A percentile compares a stretch with the other conserved stretches of the same genome.
These are phyloP conservation scores for Mortierella antarctica DNA, from an alignment of 192 early-diverging fungal species.

Conservation along the genomic window DNA sequence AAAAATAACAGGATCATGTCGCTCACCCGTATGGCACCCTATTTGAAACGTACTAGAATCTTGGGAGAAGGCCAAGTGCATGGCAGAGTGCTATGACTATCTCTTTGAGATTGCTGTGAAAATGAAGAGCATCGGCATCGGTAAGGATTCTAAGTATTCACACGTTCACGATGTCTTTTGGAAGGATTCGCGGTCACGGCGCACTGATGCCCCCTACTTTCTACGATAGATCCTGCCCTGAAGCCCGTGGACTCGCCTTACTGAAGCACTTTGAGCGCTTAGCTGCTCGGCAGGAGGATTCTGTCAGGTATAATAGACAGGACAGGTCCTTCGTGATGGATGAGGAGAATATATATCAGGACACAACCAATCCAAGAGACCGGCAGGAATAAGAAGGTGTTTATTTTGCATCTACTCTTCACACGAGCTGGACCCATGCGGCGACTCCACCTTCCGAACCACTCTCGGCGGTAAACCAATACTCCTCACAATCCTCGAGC, in stretches of 20 bases:
- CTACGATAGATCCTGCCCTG: constrained; percentile 28
- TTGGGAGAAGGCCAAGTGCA: constrained; percentile 98
- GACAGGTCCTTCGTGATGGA: no score
- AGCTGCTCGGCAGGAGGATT: no score
- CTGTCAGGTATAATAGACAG: no score
- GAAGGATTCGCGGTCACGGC: neutral
- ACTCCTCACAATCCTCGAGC: constrained; percentile 83
- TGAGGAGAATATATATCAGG: no score
- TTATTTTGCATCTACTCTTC: neutral
- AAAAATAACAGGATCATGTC: neutral
- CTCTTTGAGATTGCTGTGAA: constrained; percentile 96
- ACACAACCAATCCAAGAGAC: no score
- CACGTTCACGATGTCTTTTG: no score
- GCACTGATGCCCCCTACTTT: neutral
- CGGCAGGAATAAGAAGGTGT: neutral
- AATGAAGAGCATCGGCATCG: constrained; percentile 88
- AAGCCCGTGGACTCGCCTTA: constrained; percentile 30
- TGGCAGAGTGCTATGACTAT: constrained; percentile 99
- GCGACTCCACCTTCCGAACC: constrained; percentile 38
- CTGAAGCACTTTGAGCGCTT: neutral
- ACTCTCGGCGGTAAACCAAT: constrained; percentile 52
- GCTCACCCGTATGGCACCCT: neutral
- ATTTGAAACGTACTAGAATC: constrained; percentile 59
- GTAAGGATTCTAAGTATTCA: constrained; percentile 55
- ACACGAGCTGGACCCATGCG: constrained; percentile 33